phyloP scores from a whole-genome alignment of 2,329 filamentous ascomycete species.

The Alternaria arborescens region DNA sequence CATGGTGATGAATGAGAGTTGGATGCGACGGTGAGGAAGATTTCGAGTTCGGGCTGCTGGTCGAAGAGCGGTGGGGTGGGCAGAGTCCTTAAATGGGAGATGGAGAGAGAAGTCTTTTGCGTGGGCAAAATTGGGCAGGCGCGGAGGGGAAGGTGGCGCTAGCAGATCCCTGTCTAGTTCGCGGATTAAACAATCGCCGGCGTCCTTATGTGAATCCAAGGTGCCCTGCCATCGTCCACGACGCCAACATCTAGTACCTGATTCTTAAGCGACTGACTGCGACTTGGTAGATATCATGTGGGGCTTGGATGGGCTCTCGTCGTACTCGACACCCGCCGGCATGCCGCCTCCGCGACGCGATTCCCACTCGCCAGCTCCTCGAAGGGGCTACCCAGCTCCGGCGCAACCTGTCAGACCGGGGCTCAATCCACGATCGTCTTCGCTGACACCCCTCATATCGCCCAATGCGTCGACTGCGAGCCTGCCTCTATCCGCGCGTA shows the following conservation, averaged over 20 bases:
- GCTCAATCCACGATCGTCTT: conserved; percentile 75
- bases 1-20: conserved; percentile 64
- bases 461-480: conserved; percentile 80
- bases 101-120: conserved; percentile 41
- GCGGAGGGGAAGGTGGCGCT: conserved; percentile 39
- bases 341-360: conserved; percentile 70
- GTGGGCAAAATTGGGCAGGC: conserved; percentile 30
- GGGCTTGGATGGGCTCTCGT: conserved; percentile 82
- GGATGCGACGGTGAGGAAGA: conserved; percentile 46
- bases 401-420: conserved; percentile 75
- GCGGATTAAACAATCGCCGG: conserved; percentile 33
- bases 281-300: conserved; percentile 68
- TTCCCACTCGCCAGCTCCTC: conserved; percentile 75
- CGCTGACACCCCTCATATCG: conserved; percentile 72
- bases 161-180: conserved; percentile 32
- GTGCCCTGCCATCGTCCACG: neutral
- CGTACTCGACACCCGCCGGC: conserved; percentile 70
- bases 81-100: conserved; percentile 36
- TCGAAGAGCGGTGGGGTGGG: conserved; percentile 40
- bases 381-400: conserved; percentile 72
- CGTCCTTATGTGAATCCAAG: neutral
- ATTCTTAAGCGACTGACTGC: neutral
- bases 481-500: conserved; percentile 70
- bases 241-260: neutral
- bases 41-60: conserved; percentile 37